A percentile compares a stretch with the other conserved stretches of the same genome.
These are phyloP conservation scores for Maudiozyma pseudohumilis DNA, from an alignment of 805 yeast species.

Conservation along the genomic window DNA sequence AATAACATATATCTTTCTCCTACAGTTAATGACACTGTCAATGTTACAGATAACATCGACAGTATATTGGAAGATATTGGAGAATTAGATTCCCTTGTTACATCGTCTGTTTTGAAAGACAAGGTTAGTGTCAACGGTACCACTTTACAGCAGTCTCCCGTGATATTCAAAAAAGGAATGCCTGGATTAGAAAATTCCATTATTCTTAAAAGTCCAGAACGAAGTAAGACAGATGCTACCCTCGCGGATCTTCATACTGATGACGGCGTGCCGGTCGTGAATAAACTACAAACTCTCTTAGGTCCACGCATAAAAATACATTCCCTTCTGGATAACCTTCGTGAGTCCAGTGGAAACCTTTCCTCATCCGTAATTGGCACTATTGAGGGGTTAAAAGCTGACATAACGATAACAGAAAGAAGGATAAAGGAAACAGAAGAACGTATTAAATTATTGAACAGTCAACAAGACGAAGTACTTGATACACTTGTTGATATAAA, in stretches of 20 bases:
- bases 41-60: constrained; percentile 2
- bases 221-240: background rate
- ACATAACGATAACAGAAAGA: background rate
- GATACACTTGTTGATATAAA: background rate
- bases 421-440: background rate
- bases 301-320: background rate
- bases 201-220: constrained; percentile 1
- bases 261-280: background rate
- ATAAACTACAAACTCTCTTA: background rate
- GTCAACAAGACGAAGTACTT: background rate
- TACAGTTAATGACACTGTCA: background rate
- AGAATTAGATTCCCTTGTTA: constrained; percentile 17
- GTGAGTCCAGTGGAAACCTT: background rate
- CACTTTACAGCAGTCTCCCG: constrained; percentile 18
- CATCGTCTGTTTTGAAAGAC: constrained; percentile 21
- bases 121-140: constrained; percentile 9
- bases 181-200: constrained; percentile 23
- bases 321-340: background rate
- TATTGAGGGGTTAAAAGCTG: background rate
- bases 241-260: background rate
- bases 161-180: constrained; percentile 38
- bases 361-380: background rate
- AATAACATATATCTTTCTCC: too few relatives aligned
- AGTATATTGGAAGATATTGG: constrained; percentile 19
- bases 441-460: background rate